Evolutionary conservation across 139 green algal species (phyloP), one percentile per base, ranked within the genome.

Genomic region (Nannochloris sp.): DNA sequence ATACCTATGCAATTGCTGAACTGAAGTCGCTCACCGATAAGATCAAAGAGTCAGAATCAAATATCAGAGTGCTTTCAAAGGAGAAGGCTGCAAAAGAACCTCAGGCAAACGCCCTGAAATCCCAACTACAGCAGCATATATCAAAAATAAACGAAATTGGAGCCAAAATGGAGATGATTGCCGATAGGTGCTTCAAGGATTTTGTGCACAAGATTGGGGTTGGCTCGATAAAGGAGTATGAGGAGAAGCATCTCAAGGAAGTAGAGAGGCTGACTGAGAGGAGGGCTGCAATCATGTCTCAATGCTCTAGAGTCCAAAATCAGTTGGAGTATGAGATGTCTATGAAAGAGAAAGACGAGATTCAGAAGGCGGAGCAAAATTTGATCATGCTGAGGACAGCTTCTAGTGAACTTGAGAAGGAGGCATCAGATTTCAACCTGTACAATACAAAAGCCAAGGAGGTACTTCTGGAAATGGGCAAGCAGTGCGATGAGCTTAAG

Each of bases 181-280:
- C 56, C 5, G 53, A 67, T 16, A 57, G 19, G 19, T 14, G 55
- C n/a, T 48, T 66, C 23, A 15, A 29, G 16, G 46, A 21, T n/a
- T 64, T 75, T 56, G 19, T 19, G 19, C 67, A 55, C 48, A 80
- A 81, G 62, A 65, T 89, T 43, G 88, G 91, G 24, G 81, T 97
- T 43, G 36, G 57, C 23, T 91, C 72, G 72, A 89, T 96, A 29
- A 82, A 88, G 14, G 88, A 95, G 76, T 92, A 87, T 34, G 84
- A 96, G 81, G 84, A 93, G 70, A 79, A 75, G 15, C 69, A 88
- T 51, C 51, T 85, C 27, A 73, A 69, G 36, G 74, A 81, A 44
- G 73, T 75, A n/a, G 67, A 82, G 57, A 53, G 70, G 48, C 11
- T 66, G 36, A 15, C 43, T 16, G 48, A 68, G 63, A 55, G 73